Conservation (phyloP, 2,329 filamentous ascomycete species). For the Curvularia lunata region DNA sequence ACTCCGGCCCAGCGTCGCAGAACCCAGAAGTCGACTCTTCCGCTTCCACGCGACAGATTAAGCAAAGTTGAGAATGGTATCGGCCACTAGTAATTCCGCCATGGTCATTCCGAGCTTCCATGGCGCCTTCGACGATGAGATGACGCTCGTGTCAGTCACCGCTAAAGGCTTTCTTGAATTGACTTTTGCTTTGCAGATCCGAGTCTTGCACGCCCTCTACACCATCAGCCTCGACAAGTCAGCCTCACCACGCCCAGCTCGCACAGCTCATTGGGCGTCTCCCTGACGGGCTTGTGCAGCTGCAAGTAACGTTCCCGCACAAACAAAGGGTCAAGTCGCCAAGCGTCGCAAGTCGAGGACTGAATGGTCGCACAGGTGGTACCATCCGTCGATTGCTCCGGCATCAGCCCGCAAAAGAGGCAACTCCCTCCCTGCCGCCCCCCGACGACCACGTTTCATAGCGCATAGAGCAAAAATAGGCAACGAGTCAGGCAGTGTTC, state of each 20-base stretch:
- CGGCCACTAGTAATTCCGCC: conserved; percentile 17
- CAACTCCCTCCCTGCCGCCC: conserved; percentile 20
- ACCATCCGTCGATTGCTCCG: conserved; percentile 21
- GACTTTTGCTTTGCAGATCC: not conserved
- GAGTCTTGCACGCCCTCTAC: not conserved
- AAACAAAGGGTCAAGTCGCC: conserved; percentile 6
- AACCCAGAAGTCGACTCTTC: conserved; percentile 25
- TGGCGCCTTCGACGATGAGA: conserved; percentile 25
- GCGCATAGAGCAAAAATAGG: conserved; percentile 18
- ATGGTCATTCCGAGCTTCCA: conserved; percentile 28
- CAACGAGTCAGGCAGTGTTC: conserved; percentile 34
- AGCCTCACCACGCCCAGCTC: not conserved
- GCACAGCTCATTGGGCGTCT: not conserved
- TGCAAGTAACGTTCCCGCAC: conserved; percentile 2
- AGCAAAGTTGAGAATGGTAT: conserved; percentile 23
- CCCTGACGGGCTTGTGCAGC: conserved; percentile 4
- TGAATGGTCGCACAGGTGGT: conserved; percentile 18
- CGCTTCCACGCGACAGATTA: conserved; percentile 48
- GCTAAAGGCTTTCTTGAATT: conserved; percentile 6
- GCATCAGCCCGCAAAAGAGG: conserved; percentile 22
- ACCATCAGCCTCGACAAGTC: conserved; percentile 2
- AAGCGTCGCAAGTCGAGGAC: conserved; percentile 21
- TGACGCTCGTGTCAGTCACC: conserved; percentile 25
- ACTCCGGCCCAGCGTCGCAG: conserved; percentile 35
- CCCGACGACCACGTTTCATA: conserved; percentile 23